A percentile compares a stretch with the other conserved stretches of the same genome.
phyloP scores from a whole-genome alignment of 2,329 filamentous ascomycete genomes.

The Xylariaceae sp. region DNA sequence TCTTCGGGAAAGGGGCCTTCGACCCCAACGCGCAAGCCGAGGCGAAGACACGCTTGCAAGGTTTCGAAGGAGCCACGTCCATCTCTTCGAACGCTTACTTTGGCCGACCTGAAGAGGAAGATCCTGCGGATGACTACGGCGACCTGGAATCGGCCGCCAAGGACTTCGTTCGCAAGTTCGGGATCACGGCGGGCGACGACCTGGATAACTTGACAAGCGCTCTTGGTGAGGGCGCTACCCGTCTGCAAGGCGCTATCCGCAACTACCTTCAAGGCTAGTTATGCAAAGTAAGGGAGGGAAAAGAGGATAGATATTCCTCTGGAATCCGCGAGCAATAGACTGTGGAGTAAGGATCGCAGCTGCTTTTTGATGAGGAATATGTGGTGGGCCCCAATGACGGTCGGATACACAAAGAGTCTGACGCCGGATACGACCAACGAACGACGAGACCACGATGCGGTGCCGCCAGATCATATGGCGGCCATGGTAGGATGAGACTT shows the following conservation, averaged over 20 bases:
- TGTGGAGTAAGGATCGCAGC: too few species aligned
- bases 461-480: too few species aligned
- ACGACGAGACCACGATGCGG: too few species aligned
- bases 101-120: constrained; percentile 80
- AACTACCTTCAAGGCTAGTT: constrained; percentile 55
- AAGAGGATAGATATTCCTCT: too few species aligned
- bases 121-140: constrained; percentile 67
- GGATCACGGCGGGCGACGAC: constrained; percentile 91
- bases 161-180: constrained; percentile 92
- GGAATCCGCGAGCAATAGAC: too few species aligned
- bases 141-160: constrained; percentile 90
- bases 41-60: constrained; percentile 78
- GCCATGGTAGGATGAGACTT: too few species aligned
- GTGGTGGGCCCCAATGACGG: too few species aligned
- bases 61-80: constrained; percentile 84
- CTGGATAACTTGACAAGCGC: constrained; percentile 80
- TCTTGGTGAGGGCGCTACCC: constrained; percentile 76
- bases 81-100: constrained; percentile 99
- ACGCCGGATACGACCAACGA: too few species aligned
- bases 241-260: constrained; percentile 69
- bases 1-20: constrained; percentile 85
- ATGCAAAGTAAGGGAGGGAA: too few species aligned
- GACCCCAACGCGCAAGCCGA: constrained; percentile 75
- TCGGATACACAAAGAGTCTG: too few species aligned
- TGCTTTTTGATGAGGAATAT: too few species aligned